Base-by-base conservation (phyloP, 495 filamentous ascomycete genomes). In the Penicillium coprophilum region DNA sequence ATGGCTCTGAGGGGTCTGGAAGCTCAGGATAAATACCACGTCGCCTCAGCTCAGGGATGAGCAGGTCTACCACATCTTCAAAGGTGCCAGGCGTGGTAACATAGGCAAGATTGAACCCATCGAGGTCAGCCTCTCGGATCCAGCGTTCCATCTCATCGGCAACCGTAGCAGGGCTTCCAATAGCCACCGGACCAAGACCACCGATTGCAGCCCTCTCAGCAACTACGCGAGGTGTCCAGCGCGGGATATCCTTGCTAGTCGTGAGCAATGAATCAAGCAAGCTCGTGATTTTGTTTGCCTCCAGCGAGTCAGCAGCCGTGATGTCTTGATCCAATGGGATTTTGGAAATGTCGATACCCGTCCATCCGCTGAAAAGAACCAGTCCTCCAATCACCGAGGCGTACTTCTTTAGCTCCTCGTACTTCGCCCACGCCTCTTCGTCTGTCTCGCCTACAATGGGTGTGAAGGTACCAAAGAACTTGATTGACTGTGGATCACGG, bases 361-460 rank as follows among this genome's bases (percentile, higher is more conserved):
- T 85, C 81, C 82, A 87, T 15, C 83, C 82, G 34, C 75, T 75
- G 55, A 87, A 82, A 8, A 86, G 70, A 0, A 82, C 84, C 31
- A 87, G 61, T 0, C 79, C 83, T n/a, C 82, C 83, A 27, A 80
- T 65, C 2, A 76, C 74, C 1, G 77, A 80, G 4, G 77, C 81
- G 50, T 84, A 78, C 34, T 77, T 77, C 51, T 76, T 71, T 23
- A 79, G 55, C 48, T 82, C 79, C 9, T 73, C 73, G 50, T 79
- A 76, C 56, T 86, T 86, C 2, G 57, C 75, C 44, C 64, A 60
- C 0, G 83, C 83, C 46, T 83, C 83, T 57, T 83, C 81, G 41
- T 85, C 79, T 0, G 81, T 86, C 10, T 66, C 60, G 4, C 77
- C 83, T 15, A 87, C 50, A 21, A 87, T 80, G 1, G 82, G 80